phyloP scores from a whole-genome alignment of 2,329 filamentous ascomycete genomes.

The Corinectria fuckeliana region DNA sequence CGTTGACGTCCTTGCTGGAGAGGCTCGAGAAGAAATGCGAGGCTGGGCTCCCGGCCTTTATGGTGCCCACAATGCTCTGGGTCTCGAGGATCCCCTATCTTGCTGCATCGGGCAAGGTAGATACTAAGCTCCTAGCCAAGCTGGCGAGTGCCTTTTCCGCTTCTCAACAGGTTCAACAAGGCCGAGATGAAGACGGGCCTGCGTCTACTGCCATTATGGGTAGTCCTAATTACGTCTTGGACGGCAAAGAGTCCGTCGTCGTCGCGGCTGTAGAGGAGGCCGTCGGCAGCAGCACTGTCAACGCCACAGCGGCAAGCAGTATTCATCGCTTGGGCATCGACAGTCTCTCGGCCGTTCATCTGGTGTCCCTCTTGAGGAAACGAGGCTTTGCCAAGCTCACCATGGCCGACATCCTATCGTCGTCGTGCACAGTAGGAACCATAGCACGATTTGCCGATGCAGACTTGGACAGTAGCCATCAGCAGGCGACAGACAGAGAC shows the following conservation, averaged over 20 bases:
- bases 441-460: background rate
- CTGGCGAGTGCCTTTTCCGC: conserved; percentile 14
- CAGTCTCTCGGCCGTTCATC: conserved; percentile 29
- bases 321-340: conserved; percentile 26
- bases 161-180: background rate
- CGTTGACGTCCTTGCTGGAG: background rate
- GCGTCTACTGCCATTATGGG: background rate
- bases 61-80: conserved; percentile 31
- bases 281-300: background rate
- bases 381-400: conserved; percentile 20
- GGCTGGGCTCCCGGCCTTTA: conserved; percentile 25
- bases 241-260: background rate
- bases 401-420: background rate
- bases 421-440: background rate
- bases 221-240: background rate
- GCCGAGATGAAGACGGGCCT: background rate
- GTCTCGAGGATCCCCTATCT: conserved; percentile 29
- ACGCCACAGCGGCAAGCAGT: conserved; percentile 7
- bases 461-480: background rate
- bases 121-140: conserved; percentile 20
- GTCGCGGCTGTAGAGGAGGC: background rate
- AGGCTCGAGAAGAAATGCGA: conserved; percentile 8
- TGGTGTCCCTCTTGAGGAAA: conserved; percentile 20
- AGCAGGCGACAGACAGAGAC: background rate
- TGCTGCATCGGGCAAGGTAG: conserved; percentile 29